These are phyloP conservation scores for Hanseniaspora mollemarum DNA, from an alignment of 805 yeast species.

Conservation along the genomic window DNA sequence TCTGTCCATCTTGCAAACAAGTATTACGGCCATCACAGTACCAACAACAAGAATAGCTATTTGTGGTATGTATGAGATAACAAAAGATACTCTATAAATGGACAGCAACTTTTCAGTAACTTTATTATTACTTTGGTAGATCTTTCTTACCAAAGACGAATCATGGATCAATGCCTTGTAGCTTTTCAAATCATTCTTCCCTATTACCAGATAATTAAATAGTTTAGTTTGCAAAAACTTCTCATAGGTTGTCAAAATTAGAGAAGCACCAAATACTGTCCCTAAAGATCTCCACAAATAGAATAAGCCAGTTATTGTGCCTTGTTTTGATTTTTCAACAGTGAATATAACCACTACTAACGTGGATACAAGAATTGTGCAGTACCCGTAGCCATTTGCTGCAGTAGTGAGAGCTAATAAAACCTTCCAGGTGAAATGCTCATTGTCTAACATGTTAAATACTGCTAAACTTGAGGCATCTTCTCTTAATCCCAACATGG, in stretches of 20 bases:
- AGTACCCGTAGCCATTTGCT: conserved; percentile 38
- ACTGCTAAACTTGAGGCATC: conserved; percentile 7
- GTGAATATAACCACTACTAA: conserved; percentile 42
- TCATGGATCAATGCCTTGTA: conserved; percentile 24
- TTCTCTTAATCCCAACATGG: conserved; percentile 17
- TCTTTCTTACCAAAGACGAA: conserved; percentile 25
- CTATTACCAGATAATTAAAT: conserved; percentile 26
- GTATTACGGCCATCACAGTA: conserved; percentile 17
- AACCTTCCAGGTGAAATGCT: conserved; percentile 25
- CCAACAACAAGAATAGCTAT: conserved; percentile 22
- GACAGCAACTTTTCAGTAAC: conserved; percentile 18
- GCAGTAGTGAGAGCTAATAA: conserved; percentile 27
- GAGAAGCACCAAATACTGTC: conserved; percentile 37
- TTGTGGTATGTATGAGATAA: conserved; percentile 26
- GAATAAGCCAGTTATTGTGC: conserved; percentile 39
- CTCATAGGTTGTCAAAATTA: conserved; percentile 33
- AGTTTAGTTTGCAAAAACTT: conserved; percentile 27
- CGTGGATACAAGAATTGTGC: conserved; percentile 47
- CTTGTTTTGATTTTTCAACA: conserved; percentile 37
- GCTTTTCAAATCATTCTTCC: conserved; percentile 21
- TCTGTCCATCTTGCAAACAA: conserved; percentile 7
- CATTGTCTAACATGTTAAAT: conserved; percentile 6
- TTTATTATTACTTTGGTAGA: conserved; percentile 17
- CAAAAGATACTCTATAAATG: conserved; percentile 24
- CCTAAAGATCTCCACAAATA: conserved; percentile 42